These are phyloP conservation scores for Hortiboletus rubellus DNA, from an alignment of 1,284 basidiomycete species.

Conservation along the genomic window DNA sequence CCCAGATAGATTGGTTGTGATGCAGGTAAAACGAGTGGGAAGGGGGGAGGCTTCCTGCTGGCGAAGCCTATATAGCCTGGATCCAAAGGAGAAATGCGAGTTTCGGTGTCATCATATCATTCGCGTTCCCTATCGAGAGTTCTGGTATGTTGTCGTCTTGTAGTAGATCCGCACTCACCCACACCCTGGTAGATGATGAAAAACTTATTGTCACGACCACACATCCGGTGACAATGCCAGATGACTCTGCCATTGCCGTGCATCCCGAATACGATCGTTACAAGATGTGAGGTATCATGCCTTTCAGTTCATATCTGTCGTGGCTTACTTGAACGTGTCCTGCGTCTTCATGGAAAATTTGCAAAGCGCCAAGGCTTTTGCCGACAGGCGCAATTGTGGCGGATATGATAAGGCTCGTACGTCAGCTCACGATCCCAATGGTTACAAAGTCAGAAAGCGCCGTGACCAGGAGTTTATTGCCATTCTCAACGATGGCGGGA, in stretches of 20 bases:
- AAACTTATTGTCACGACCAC: constrained; percentile 94
- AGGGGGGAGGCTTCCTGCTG: too few species aligned
- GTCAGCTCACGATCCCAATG: constrained; percentile 98
- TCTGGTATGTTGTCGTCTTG: constrained; percentile 52
- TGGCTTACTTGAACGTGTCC: background rate
- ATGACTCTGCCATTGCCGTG: constrained; percentile 86
- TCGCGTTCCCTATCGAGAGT: constrained; percentile 89
- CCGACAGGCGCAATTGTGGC: constrained; percentile 86
- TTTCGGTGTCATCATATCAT: constrained; percentile 95
- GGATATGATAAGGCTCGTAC: constrained; percentile 84
- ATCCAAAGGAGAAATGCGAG: constrained; percentile 89
- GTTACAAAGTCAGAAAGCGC: constrained; percentile 92
- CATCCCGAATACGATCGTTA: constrained; percentile 96
- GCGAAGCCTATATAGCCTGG: constrained; percentile 27
- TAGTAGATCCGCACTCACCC: background rate
- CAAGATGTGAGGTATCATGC: constrained; percentile 42
- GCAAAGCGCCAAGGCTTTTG: constrained; percentile 62
- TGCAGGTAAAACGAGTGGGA: too few species aligned
- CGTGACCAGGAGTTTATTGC: constrained; percentile 95
- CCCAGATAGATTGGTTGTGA: too few species aligned
- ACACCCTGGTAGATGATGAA: constrained; percentile 50
- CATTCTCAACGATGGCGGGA: constrained; percentile 97
- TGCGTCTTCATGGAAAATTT: constrained; percentile 94
- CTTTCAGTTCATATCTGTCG: background rate
- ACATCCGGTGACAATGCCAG: constrained; percentile 98